A percentile compares a stretch with the other conserved stretches of the same genome.
phyloP scores from a whole-genome alignment of 805 yeast species.

The Ogataea nakhonphanomensis region DNA sequence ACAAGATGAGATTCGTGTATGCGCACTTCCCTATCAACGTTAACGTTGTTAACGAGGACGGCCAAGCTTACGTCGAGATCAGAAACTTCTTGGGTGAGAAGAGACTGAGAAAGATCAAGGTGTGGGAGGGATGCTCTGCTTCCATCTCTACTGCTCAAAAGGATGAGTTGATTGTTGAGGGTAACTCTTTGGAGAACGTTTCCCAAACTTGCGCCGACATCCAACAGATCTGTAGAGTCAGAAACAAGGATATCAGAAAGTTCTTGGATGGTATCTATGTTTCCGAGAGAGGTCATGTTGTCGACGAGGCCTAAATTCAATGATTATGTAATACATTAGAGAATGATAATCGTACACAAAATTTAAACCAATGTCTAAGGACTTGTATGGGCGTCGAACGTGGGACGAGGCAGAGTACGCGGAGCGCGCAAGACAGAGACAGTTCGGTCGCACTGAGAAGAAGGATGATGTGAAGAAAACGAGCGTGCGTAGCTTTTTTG shows the following conservation, averaged over 20 bases:
- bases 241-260: constrained; percentile 99
- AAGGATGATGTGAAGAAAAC: constrained; percentile 12
- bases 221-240: constrained; percentile 96
- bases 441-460: constrained; percentile 9
- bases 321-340: constrained; percentile 3
- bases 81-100: constrained; percentile 99
- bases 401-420: constrained; percentile 73
- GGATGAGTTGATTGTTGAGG: constrained; percentile 90
- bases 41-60: constrained; percentile 80
- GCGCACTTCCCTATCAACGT: constrained; percentile 99
- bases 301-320: constrained; percentile 37
- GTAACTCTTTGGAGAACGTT: constrained; percentile 96
- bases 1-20: constrained; percentile 99
- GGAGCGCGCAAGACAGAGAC: constrained; percentile 35
- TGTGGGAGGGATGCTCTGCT: constrained; percentile 85
- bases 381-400: constrained; percentile 53
- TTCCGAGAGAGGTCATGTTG: constrained; percentile 89
- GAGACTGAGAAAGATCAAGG: constrained; percentile 85
- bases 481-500: constrained; percentile 20
- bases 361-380: background rate
- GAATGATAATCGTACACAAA: constrained; percentile 1
- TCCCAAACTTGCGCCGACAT: constrained; percentile 98
- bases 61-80: constrained; percentile 78
- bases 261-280: constrained; percentile 99
- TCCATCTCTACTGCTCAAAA: constrained; percentile 80